phyloP scores from a whole-genome alignment of 805 yeast species.

The Debaryomyces hansenii region DNA sequence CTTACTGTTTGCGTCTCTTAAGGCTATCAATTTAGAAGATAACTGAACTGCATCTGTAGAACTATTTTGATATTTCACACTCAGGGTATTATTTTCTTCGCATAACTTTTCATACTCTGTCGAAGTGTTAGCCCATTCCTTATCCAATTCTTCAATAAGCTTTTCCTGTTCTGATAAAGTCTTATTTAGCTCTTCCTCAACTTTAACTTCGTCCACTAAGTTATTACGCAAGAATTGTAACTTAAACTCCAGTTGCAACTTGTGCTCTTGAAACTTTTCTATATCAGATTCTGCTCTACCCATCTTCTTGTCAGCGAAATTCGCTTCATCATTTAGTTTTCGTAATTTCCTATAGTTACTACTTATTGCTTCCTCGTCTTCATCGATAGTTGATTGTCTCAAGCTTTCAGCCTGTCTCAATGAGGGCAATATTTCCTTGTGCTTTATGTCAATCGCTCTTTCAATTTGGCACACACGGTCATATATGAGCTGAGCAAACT shows the following conservation, averaged over 20 bases:
- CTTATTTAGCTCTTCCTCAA: neutral
- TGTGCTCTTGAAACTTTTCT: conserved; percentile 15
- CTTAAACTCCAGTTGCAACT: conserved; percentile 13
- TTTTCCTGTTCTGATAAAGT: conserved; percentile 15
- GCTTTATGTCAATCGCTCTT: conserved; percentile 11
- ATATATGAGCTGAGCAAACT: conserved; percentile 27
- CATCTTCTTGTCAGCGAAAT: conserved; percentile 30
- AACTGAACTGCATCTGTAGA: conserved; percentile 34
- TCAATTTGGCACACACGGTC: conserved; percentile 21
- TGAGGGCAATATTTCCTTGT: conserved; percentile 17
- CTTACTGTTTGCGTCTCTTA: conserved; percentile 17
- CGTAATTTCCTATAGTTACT: conserved; percentile 30
- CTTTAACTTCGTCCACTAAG: neutral
- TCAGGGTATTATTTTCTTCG: conserved; percentile 27
- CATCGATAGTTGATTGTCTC: conserved; percentile 33
- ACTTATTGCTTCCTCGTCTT: conserved; percentile 33
- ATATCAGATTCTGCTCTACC: conserved; percentile 31
- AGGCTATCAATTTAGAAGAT: conserved; percentile 18
- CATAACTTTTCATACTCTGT: conserved; percentile 24
- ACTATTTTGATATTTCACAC: conserved; percentile 32
- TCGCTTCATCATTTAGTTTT: conserved; percentile 36
- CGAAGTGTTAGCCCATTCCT: conserved; percentile 23
- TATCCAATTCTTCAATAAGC: conserved; percentile 20
- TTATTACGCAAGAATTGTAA: conserved; percentile 10
- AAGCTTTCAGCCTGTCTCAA: conserved; percentile 25